These are phyloP conservation scores for Starmera quercuum DNA, from an alignment of 805 yeast genomes.

Conservation along the genomic window DNA sequence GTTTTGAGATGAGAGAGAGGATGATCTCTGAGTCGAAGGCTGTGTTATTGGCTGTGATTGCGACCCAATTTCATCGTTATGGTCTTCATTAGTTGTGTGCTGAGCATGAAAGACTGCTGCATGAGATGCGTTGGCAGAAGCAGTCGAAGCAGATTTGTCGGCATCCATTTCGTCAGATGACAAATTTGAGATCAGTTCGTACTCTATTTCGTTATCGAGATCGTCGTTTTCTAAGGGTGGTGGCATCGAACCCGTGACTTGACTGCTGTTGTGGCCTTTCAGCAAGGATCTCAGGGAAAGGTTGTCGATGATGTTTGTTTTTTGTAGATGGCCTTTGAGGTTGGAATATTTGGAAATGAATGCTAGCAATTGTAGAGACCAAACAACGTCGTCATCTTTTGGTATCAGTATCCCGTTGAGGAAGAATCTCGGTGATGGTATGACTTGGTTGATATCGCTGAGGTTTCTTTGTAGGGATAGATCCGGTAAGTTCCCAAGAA, in stretches of 20 bases:
- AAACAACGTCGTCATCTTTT: constrained; percentile 85
- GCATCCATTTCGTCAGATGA: constrained; percentile 11
- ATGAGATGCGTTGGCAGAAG: neutral
- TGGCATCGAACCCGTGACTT: constrained; percentile 12
- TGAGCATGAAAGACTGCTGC: no score
- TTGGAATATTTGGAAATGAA: constrained; percentile 88
- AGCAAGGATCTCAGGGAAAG: constrained; percentile 43
- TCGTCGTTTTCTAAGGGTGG: constrained; percentile 18
- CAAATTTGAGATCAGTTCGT: constrained; percentile 23
- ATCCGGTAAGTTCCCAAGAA: neutral
- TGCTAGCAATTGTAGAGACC: constrained; percentile 89
- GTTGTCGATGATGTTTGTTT: constrained; percentile 66
- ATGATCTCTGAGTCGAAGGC: constrained; percentile 6
- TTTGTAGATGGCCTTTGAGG: constrained; percentile 65
- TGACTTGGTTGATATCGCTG: constrained; percentile 17
- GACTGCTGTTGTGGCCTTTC: constrained; percentile 4
- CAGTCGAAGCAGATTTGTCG: neutral
- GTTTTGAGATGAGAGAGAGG: neutral
- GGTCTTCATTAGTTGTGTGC: neutral
- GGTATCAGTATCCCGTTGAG: constrained; percentile 75
- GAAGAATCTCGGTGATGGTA: constrained; percentile 44
- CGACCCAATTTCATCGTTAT: neutral
- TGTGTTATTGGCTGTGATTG: constrained; percentile 1
- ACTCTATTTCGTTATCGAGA: constrained; percentile 16
- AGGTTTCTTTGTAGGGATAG: constrained; percentile 2